Percentiles rank a stretch among this genome's conserved stretches.
phyloP scores from a whole-genome alignment of 1,284 basidiomycete species.

The Trametes versicolor region DNA sequence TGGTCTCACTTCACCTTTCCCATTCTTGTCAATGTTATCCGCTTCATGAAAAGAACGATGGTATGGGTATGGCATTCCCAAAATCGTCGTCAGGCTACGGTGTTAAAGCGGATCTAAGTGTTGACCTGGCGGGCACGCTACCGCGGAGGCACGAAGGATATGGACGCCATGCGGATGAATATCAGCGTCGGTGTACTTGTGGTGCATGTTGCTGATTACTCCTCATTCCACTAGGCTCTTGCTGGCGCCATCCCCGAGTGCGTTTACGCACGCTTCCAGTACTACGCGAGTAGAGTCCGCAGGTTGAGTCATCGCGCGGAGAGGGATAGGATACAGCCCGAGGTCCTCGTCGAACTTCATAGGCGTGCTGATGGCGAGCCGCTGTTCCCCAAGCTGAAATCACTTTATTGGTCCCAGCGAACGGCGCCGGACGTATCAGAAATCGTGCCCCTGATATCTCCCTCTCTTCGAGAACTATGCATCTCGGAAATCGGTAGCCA shows the following conservation, averaged over 20 bases:
- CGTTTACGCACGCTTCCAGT: conserved; percentile 13
- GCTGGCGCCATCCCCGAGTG: background rate
- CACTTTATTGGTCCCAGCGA: conserved; percentile 18
- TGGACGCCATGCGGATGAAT: too few species aligned
- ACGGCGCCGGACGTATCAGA: conserved; percentile 11
- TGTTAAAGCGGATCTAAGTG: too few species aligned
- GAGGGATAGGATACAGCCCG: conserved; percentile 5
- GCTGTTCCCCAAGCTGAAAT: conserved; percentile 13
- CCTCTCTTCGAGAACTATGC: conserved; percentile 20
- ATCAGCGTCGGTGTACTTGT: too few species aligned
- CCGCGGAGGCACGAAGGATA: too few species aligned
- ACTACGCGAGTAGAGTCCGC: conserved; percentile 20
- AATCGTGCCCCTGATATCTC: conserved; percentile 13
- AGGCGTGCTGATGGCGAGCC: conserved; percentile 5
- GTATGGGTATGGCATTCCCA: too few species aligned
- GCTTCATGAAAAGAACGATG: too few species aligned
- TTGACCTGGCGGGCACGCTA: too few species aligned
- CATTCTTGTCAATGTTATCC: too few species aligned
- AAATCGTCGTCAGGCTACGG: too few species aligned
- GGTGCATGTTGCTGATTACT: background rate
- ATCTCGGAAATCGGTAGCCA: conserved; percentile 7
- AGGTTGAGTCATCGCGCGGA: conserved; percentile 18
- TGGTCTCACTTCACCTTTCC: background rate
- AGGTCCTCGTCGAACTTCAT: conserved; percentile 4
- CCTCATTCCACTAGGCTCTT: background rate